Evolutionary conservation across 352 stramenopile genomes (phyloP), one percentile per base, ranked within the genome.

Genomic region (Pythium dissotocum): DNA sequence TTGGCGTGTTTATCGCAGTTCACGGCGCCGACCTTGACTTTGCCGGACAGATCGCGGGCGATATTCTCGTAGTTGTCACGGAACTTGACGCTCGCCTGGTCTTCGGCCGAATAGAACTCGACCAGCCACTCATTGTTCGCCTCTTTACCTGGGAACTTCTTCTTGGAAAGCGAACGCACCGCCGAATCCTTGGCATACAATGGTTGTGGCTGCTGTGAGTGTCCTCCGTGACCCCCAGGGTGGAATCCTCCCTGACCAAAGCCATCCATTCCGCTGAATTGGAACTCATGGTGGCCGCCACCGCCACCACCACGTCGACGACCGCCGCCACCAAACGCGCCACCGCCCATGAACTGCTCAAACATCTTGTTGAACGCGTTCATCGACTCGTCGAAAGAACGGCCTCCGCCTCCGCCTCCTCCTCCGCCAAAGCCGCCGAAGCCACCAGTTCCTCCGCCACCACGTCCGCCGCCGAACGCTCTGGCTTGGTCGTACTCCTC

Each of bases 401-500:
- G 77, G 28, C 49, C 64, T 5, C 71, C 69, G 48, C 71, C 28
- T 30, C 28, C 65, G 32, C 72, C 65, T 28, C 65, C 62, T 21
- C 70, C 71, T 24, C 65, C 62, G 21, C 70, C 71, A 33, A 67
- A 64, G 33, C 73, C 80, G 7, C 70, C 69, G 10, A 60, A 59
- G 57, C 75, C 75, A 8, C 73, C 75, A 14, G 61, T 62, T 12
- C 58, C 59, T 13, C 55, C 63, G 1, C 58, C 68, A 35, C 65
- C 73, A 36, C 73, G 71, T 48, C 63, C 69, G 35, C 70, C 76
- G 56, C 73, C 71, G 58, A 84, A 83, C 1, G 66, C 70, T n/a
- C 82, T 77, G 9, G 79, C 82, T 36, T 97, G 77, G 68, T 98
- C 94, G 73, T 98, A 98, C 40, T 95, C 88, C 8, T 93, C 77